Base-by-base conservation (phyloP, 1,284 basidiomycete species). In the Ustilago hordei region DNA sequence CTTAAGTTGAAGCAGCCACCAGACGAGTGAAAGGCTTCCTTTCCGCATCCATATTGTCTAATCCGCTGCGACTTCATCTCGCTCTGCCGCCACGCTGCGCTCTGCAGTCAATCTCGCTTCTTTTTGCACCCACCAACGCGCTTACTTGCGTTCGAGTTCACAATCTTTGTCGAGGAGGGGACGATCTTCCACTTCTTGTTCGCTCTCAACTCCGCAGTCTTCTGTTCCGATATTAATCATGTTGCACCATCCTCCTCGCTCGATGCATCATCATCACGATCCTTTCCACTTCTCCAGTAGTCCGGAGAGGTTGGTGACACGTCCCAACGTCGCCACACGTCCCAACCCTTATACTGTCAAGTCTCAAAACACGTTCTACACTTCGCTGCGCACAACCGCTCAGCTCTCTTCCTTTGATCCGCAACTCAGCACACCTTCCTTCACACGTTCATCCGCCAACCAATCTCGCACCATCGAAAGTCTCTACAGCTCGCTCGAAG, bases 271-370 rank as follows among this genome's bases (percentile, higher is more conserved):
- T 34, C 50, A 73, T 28, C 52, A 55, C 38, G 70, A 73, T 58
- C 70, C 70, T 23, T 73, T 73, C 38, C 58, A 68, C 38, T 68
- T 60, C 28, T 73, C 70, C 5, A 73, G 70, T 59, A 73, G 70
- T 53, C 70, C 70, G 4, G 70, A 73, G 13, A 45, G 52, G 62
- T 12, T 57, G 43, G 13, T 43, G 13, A 9, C 55, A 3, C 45
- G 34, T 15, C 55, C 65, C 2, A 55, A 58, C 70, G 65, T 73
- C 70, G 65, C 62, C 57, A 73, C 61, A 61, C 70, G 70, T 73
- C 58, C 61, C 32, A 73, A 68, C 19, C 65, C 70, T 2, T 68
- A 73, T 56, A 64, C 61, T 13, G 41, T 64, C 64, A 73, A 73
- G 34, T 73, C 70, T 28, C 64, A 67, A 47, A 73, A 68, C 12